A percentile compares a stretch with the other conserved stretches of the same genome.
Conservation (phyloP, 441 rosid species). For the Populus hybrid region DNA sequence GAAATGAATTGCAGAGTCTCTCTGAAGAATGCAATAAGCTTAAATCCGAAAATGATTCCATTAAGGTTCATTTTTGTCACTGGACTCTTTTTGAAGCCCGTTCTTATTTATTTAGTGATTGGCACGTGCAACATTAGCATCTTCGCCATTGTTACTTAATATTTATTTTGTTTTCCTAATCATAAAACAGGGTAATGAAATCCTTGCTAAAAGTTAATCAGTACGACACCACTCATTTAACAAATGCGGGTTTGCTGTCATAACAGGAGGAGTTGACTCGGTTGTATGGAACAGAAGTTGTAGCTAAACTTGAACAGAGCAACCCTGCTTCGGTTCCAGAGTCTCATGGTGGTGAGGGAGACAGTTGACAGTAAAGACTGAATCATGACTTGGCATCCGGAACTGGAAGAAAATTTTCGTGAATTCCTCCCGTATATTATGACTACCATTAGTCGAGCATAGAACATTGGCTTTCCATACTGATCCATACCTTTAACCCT, state of each 20-base stretch:
- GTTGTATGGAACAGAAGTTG: constrained; percentile 70
- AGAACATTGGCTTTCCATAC: constrained; percentile 31
- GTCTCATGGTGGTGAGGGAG: constrained; percentile 40
- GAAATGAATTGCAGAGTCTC: constrained; percentile 78
- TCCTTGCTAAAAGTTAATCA: background rate
- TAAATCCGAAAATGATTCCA: constrained; percentile 68
- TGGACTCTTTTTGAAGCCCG: background rate
- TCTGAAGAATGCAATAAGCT: constrained; percentile 89
- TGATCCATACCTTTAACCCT: constrained; percentile 41
- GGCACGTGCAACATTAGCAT: background rate
- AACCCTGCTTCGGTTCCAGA: constrained; percentile 34
- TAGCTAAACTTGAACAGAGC: constrained; percentile 56
- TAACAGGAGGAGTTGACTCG: constrained; percentile 78
- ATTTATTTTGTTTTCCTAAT: background rate
- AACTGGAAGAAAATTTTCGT: constrained; percentile 15
- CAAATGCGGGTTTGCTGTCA: background rate
- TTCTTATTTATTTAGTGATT: background rate
- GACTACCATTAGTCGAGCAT: constrained; percentile 12
- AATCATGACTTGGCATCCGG: background rate
- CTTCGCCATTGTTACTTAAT: background rate
- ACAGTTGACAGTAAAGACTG: constrained; percentile 20
- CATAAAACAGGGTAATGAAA: background rate
- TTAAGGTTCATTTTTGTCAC: constrained; percentile 49
- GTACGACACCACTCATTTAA: background rate
- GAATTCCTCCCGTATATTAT: constrained; percentile 14